Evolutionary conservation across 352 stramenopile genomes (phyloP).

Genomic region (Pythium phragmitis): DNA sequence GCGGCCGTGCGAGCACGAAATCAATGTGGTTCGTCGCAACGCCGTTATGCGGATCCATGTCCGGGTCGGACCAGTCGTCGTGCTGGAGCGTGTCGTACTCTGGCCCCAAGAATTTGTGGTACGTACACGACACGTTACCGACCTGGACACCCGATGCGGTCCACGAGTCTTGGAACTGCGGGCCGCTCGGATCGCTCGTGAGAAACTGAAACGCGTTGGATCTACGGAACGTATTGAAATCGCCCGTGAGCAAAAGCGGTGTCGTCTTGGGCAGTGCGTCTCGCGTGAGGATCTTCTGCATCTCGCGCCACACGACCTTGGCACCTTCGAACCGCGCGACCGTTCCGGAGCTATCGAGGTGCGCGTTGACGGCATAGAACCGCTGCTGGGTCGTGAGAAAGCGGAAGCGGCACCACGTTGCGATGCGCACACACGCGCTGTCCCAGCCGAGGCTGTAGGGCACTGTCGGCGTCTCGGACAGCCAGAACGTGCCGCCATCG

Average conservation of each 20-base stretch:
- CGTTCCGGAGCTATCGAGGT: conserved; percentile 33
- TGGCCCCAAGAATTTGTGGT: conserved; percentile 73
- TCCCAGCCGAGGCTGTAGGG: conserved; percentile 29
- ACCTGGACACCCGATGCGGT: conserved; percentile 54
- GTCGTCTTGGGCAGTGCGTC: conserved; percentile 18
- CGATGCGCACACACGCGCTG: conserved; percentile 26
- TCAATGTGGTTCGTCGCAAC: conserved; percentile 83
- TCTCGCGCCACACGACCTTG: conserved; percentile 34
- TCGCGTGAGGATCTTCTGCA: conserved; percentile 21
- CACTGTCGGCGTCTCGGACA: conserved; percentile 31
- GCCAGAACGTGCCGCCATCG: conserved; percentile 38
- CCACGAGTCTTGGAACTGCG: conserved; percentile 70
- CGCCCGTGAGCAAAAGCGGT: conserved; percentile 75
- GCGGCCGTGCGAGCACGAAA: conserved; percentile 81
- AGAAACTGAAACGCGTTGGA: conserved; percentile 78
- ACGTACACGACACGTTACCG: conserved; percentile 80
- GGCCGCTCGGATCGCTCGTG: conserved; percentile 51
- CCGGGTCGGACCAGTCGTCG: conserved; percentile 39
- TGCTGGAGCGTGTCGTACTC: conserved; percentile 38
- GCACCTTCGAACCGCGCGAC: conserved; percentile 29
- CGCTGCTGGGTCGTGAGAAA: conserved; percentile 28
- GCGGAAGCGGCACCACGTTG: conserved; percentile 37
- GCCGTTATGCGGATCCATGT: conserved; percentile 47
- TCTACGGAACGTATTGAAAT: conserved; percentile 88
- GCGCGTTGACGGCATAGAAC: conserved; percentile 39